These are phyloP conservation scores for Aaosphaeria pasadenensis DNA, from an alignment of 2,329 filamentous ascomycete genomes.

Conservation along the genomic window DNA sequence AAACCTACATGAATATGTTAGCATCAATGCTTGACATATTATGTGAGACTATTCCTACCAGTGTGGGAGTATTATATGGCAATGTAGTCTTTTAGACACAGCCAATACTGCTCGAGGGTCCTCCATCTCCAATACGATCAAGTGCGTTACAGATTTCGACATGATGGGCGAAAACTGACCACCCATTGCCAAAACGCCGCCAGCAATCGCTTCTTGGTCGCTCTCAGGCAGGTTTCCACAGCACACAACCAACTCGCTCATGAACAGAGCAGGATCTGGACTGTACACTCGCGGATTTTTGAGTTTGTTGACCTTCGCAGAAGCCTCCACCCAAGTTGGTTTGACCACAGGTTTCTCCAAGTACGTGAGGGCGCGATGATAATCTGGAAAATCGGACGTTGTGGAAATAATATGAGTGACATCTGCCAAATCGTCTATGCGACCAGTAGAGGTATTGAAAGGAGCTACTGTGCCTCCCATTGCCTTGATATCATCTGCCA, in stretches of 20 bases:
- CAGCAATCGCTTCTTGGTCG: slow-evolving; percentile 89
- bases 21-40: no score
- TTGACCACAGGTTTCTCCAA: slow-evolving; percentile 82
- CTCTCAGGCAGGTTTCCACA: slow-evolving; percentile 79
- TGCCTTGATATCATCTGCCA: slow-evolving; percentile 45
- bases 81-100: slow-evolving; percentile 61
- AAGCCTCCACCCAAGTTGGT: slow-evolving; percentile 73
- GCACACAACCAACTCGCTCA: slow-evolving; percentile 78
- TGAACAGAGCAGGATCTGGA: slow-evolving; percentile 86
- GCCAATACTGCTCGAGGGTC: slow-evolving; percentile 68
- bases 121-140: slow-evolving; percentile 77
- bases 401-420: slow-evolving; percentile 68
- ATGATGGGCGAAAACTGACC: slow-evolving; percentile 74
- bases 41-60: slow-evolving; percentile 56
- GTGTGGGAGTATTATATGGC: slow-evolving; percentile 87
- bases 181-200: slow-evolving; percentile 84
- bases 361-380: slow-evolving; percentile 64
- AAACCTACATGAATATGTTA: slow-evolving; percentile 61
- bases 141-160: slow-evolving; percentile 76
- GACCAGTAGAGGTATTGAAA: slow-evolving; percentile 37
- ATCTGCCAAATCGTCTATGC: slow-evolving; percentile 40
- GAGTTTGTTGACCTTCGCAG: slow-evolving; percentile 65
- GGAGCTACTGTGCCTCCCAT: slow-evolving; percentile 49
- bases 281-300: slow-evolving; percentile 81
- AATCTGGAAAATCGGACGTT: slow-evolving; percentile 90